Evolutionary conservation across 306 rosid genomes (phyloP).

Genomic region (Medicago ruthenica): DNA sequence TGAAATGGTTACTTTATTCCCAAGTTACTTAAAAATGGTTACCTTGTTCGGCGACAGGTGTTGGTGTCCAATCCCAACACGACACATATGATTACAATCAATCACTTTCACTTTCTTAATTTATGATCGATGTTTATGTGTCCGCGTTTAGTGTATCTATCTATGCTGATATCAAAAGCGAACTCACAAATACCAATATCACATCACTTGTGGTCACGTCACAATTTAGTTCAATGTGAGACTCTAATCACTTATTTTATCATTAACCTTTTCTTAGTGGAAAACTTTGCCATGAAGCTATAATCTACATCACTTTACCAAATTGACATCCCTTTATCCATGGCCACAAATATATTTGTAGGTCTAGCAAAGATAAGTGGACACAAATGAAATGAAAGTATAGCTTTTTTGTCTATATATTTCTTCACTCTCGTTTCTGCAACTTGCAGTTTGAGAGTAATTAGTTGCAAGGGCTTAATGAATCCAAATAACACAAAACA

Average conservation of each 20-base stretch:
- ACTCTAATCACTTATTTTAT: neutral
- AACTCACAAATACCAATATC: neutral
- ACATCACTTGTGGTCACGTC: neutral
- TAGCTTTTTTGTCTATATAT: neutral
- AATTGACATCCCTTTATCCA: neutral
- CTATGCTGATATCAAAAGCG: too few relatives aligned
- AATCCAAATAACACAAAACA: neutral
- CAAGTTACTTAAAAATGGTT: neutral
- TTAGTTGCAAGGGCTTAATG: neutral
- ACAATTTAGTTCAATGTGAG: neutral
- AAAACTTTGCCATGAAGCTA: neutral
- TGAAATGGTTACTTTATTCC: constrained; percentile 23
- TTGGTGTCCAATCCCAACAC: neutral
- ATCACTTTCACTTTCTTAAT: neutral
- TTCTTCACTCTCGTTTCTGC: neutral
- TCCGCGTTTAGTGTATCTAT: neutral
- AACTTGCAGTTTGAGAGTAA: neutral
- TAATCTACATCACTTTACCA: neutral
- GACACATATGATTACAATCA: neutral
- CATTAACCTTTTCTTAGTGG: too few relatives aligned
- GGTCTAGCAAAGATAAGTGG: neutral
- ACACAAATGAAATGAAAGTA: neutral
- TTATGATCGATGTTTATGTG: neutral
- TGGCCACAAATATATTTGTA: neutral
- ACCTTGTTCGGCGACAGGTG: neutral